Evolutionary conservation across 2,329 filamentous ascomycete species (phyloP).

Genomic region (Claviceps sp.): DNA sequence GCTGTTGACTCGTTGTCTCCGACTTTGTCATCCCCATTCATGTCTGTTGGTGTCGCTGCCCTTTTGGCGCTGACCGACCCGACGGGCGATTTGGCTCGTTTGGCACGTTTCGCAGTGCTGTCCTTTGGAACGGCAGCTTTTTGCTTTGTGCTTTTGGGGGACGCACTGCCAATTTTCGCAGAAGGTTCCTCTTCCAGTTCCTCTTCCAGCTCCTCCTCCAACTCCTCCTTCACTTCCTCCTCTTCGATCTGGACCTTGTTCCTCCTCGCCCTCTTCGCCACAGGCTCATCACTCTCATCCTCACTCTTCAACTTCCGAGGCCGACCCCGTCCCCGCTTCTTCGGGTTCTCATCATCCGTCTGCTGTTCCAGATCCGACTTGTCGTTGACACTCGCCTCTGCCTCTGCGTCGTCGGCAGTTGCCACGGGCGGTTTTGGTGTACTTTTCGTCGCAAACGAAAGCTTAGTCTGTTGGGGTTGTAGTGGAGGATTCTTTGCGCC

Average conservation of each 20-base stretch:
- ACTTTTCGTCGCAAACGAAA: conserved; percentile 57
- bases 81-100: not conserved
- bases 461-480: conserved; percentile 57
- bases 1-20: conserved; percentile 10
- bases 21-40: conserved; percentile 12
- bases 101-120: conserved; percentile 9
- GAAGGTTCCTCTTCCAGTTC: not conserved
- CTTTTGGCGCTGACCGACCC: conserved; percentile 5
- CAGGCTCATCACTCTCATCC: conserved; percentile 45
- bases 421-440: conserved; percentile 16
- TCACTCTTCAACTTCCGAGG: conserved; percentile 19
- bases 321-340: conserved; percentile 34
- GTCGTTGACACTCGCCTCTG: conserved; percentile 20
- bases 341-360: conserved; percentile 22
- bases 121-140: conserved; percentile 16
- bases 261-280: conserved; percentile 42
- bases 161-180: not conserved
- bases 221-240: conserved; percentile 32
- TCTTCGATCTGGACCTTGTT: conserved; percentile 35
- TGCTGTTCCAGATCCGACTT: conserved; percentile 23
- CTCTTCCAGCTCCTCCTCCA: not conserved
- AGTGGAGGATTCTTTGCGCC: conserved; percentile 41
- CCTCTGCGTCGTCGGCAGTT: conserved; percentile 14
- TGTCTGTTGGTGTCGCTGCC: conserved; percentile 11
- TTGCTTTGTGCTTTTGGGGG: not conserved